A percentile compares a stretch with the other conserved stretches of the same genome.
Conservation (phyloP, 371 early-diverging fungal species). For the Rhizopus sp. region DNA sequence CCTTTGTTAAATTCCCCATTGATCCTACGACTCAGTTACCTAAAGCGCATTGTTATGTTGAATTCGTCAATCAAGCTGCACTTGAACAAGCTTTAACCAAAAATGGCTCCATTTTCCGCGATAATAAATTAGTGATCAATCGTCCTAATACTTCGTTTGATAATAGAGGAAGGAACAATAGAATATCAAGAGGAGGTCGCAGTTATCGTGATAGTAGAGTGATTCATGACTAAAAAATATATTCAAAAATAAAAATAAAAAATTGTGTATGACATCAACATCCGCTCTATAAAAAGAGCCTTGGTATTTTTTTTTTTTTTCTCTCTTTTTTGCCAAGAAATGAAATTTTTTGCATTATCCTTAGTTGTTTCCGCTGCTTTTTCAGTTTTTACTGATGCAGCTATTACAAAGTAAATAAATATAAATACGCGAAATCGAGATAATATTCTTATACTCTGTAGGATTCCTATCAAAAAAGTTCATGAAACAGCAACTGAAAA, state of each 20-base stretch:
- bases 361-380: slow-evolving; percentile 27
- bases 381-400: slow-evolving; percentile 24
- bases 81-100: slow-evolving; percentile 44
- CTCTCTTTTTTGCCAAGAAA: slow-evolving; percentile 7
- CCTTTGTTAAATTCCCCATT: slow-evolving; percentile 45
- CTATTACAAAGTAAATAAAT: slow-evolving; percentile 31
- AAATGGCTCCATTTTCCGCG: slow-evolving; percentile 42
- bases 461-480: slow-evolving; percentile 73
- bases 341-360: slow-evolving; percentile 40
- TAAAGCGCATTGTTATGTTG: slow-evolving; percentile 53
- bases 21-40: slow-evolving; percentile 42
- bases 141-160: slow-evolving; percentile 36
- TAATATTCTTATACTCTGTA: slow-evolving; percentile 12
- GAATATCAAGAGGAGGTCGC: slow-evolving; percentile 25
- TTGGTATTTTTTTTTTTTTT: slow-evolving; percentile 13
- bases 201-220: slow-evolving; percentile 31
- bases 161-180: slow-evolving; percentile 25
- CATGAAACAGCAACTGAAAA: slow-evolving; percentile 62
- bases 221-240: slow-evolving; percentile 14
- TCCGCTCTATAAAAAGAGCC: too few species aligned
- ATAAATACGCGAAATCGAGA: neutral
- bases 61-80: slow-evolving; percentile 35
- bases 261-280: too few species aligned
- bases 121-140: slow-evolving; percentile 46
- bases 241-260: neutral